These are phyloP conservation scores for Coemansia sp. DNA, from an alignment of 192 early-diverging fungal species.

Conservation along the genomic window DNA sequence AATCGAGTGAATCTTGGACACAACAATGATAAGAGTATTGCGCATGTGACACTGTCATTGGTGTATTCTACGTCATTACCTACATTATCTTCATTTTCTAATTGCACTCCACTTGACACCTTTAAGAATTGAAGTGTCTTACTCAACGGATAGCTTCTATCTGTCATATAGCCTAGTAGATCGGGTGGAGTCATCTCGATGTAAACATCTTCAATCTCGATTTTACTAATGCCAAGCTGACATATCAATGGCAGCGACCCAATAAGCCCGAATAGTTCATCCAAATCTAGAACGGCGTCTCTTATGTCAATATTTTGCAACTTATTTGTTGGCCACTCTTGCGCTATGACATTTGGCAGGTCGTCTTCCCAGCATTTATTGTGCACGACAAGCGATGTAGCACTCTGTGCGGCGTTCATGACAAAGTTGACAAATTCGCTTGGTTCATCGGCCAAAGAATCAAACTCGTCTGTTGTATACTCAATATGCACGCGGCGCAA, in stretches of 20 bases:
- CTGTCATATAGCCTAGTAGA: not conserved
- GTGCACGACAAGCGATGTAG: not conserved
- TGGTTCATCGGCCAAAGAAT: not conserved
- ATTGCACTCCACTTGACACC: not conserved
- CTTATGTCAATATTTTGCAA: not conserved
- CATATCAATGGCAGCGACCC: not conserved
- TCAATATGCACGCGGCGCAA: not conserved
- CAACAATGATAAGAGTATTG: not conserved
- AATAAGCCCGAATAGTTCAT: not conserved
- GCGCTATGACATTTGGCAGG: not conserved
- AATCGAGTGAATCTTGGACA: not conserved
- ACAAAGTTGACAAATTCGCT: not conserved
- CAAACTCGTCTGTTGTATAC: not conserved
- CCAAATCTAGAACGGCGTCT: not conserved
- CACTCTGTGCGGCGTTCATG: not conserved
- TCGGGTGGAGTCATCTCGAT: not conserved
- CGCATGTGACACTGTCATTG: not conserved
- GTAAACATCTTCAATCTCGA: not conserved
- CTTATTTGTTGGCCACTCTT: not conserved
- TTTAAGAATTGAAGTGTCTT: not conserved
- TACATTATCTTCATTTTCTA: not conserved
- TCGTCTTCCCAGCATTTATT: constrained; percentile 4
- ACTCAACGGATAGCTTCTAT: not conserved
- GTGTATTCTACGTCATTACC: not conserved
- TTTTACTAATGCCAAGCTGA: not conserved